Evolutionary conservation across 2,329 filamentous ascomycete genomes (phyloP).

Genomic region (Nothopassalora personata): DNA sequence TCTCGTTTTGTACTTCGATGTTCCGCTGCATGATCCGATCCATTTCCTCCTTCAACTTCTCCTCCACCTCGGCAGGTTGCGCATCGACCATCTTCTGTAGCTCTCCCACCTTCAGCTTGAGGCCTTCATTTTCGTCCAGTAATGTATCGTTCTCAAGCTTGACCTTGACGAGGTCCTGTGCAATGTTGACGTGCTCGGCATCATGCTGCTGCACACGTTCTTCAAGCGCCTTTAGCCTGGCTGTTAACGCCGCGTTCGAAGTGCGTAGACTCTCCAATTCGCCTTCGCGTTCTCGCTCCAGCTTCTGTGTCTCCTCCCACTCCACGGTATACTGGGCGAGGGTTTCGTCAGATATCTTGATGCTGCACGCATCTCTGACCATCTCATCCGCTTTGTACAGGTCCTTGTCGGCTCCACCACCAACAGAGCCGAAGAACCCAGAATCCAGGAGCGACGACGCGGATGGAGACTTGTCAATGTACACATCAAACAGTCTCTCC

Average conservation of each 20-base stretch:
- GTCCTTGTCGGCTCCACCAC: slow-evolving; percentile 85
- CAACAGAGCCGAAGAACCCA: slow-evolving; percentile 92
- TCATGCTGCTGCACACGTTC: slow-evolving; percentile 84
- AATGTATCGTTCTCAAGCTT: slow-evolving; percentile 93
- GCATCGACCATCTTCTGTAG: slow-evolving; percentile 80
- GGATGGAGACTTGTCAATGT: slow-evolving; percentile 90
- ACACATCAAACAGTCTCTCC: slow-evolving; percentile 90
- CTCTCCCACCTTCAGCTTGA: slow-evolving; percentile 79
- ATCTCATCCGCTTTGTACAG: slow-evolving; percentile 92
- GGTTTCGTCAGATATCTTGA: slow-evolving; percentile 77
- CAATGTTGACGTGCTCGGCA: slow-evolving; percentile 81
- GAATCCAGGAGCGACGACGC: slow-evolving; percentile 91
- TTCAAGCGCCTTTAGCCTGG: slow-evolving; percentile 78
- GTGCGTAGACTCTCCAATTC: slow-evolving; percentile 71
- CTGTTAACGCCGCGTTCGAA: slow-evolving; percentile 61
- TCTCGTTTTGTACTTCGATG: slow-evolving; percentile 89
- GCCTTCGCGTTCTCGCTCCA: slow-evolving; percentile 73
- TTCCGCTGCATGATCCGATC: slow-evolving; percentile 90
- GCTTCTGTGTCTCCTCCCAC: slow-evolving; percentile 86
- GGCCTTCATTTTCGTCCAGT: slow-evolving; percentile 79
- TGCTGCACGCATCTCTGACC: slow-evolving; percentile 83
- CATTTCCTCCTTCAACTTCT: slow-evolving; percentile 72
- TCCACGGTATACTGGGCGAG: slow-evolving; percentile 76
- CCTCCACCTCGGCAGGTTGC: slow-evolving; percentile 82
- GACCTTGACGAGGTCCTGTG: slow-evolving; percentile 82